Evolutionary conservation across 2,329 filamentous ascomycete genomes (phyloP), one percentile per base, ranked within the genome.

Genomic region (Graphium sp.): DNA sequence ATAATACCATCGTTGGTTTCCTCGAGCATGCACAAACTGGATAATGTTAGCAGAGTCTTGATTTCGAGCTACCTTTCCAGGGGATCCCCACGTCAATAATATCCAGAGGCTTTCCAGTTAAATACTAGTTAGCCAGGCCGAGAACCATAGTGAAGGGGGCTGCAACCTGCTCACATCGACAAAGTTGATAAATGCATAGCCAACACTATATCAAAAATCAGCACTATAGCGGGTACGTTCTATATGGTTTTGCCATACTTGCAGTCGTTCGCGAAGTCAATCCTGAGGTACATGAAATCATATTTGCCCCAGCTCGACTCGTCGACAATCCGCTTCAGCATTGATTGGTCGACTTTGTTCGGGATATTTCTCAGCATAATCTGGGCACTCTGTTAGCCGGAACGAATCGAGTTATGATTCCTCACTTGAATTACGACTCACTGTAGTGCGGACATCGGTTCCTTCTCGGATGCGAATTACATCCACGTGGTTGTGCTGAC

Each of bases 181-280:
- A 41, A 95, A 94, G 52, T 98, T 94, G 55, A 98, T 83, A 52
- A 95, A 98, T 0, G 84, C 87, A 50, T 95, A 95, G 25, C 89
- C 89, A 33, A 95, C 87, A 47, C 84, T 92, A 36, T 37, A 45
- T 24, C 4, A 5, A 5, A 13, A 4, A 3, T n/a, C 6, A 26
- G 9, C 7, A 6, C 11, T 39, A 20, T 22, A 26, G 18, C 26
- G 10, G 18, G 23, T 16, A 14, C 12, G 20, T 12, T 29, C 23
- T 9, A 5, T 4, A 29, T 34, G 31, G n/a, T 46, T 21, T 51
- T 50, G 38, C 36, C 75, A 54, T 52, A 81, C 75, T 84, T 85
- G 74, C 78, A 83, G 37, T 82, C 73, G 41, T 83, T 82, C 30
- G 71, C 72, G 40, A 85, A 85, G 47, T 85, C 80, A 41, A 95